Base-by-base conservation (phyloP, 441 rosid genomes). In the Cnidoscolus chayamansa region DNA sequence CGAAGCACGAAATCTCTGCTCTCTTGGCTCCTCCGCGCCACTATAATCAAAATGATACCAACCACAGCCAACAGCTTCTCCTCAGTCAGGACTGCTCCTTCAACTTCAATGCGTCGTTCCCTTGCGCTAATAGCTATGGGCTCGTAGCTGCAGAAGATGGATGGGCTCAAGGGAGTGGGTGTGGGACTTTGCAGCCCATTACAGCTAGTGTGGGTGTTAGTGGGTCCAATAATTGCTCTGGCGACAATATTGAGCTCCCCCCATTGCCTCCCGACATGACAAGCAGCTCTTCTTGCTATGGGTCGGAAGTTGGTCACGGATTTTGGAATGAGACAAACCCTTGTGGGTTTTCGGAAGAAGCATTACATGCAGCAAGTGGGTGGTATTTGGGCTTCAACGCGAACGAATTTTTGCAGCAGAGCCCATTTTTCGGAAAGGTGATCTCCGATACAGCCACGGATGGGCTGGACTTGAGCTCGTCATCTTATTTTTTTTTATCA, bases 261-360 rank as follows among this genome's bases (percentile, higher is more conserved):
- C 94, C 97, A 30, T 78, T 92, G 73, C 97, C 97, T 43, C 96
- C 92, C 8, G 92, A 90, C 50, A 77, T 77, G 17, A 78, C 82
- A 1, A 74, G 74, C 43, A 74, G 74, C 43, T 82, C 84, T 1
- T 69, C 64, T 51, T 63, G 67, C 76, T 84, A 65, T 51, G 87
- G 84, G 70, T 70, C 83, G 55, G 80, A 75, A 15, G 54, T 79
- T 76, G 76, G 75, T 37, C 71, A 63, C 40, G 86, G 79, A 30
- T 70, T 76, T 15, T 85, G 91, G 89, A 72, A 57, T 37, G 86
- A 77, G n/a, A 37, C 76, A 6, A 57, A 67, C 61, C 45, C 71
- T 60, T 63, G 61, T 0, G 86, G 82, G 62, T 60, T 64, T 16
- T 72, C 78, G 7, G 77, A 37, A 7, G 77, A 81, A 40, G 48